phyloP scores from a whole-genome alignment of 768 basidiomycete species.

The Leccinum disarticulatum region DNA sequence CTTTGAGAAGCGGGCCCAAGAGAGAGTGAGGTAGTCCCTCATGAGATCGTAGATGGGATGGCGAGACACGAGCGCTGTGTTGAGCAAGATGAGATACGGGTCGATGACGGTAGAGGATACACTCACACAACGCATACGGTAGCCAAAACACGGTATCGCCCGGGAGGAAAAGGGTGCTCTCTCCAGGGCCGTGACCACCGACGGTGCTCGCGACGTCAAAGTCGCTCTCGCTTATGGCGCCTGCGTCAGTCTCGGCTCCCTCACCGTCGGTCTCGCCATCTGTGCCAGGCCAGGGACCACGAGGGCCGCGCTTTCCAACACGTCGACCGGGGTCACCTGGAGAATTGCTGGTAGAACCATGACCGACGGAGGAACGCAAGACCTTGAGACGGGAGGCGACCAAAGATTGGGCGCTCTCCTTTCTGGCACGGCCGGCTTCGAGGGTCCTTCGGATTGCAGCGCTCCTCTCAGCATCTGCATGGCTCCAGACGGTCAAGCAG shows the following conservation, averaged over 20 bases:
- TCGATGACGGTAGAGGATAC: slow-evolving; percentile 1
- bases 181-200: slow-evolving; percentile 74
- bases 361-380: slow-evolving; percentile 53
- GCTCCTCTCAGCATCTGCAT: slow-evolving; percentile 86
- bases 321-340: slow-evolving; percentile 55
- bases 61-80: slow-evolving; percentile 80
- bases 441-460: slow-evolving; percentile 81
- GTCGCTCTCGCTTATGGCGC: slow-evolving; percentile 83
- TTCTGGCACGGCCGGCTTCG: slow-evolving; percentile 74
- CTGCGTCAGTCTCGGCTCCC: slow-evolving; percentile 65
- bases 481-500: slow-evolving; percentile 93
- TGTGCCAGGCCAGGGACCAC: slow-evolving; percentile 70
- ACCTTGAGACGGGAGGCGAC: slow-evolving; percentile 67
- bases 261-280: slow-evolving; percentile 75
- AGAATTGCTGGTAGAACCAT: slow-evolving; percentile 42
- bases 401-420: slow-evolving; percentile 76
- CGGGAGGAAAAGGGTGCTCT: slow-evolving; percentile 85
- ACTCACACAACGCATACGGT: slow-evolving; percentile 86
- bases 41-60: slow-evolving; percentile 95
- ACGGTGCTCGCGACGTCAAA: slow-evolving; percentile 80
- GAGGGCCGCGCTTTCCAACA: slow-evolving; percentile 57
- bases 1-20: slow-evolving; percentile 92
- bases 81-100: slow-evolving; percentile 9
- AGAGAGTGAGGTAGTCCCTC: slow-evolving; percentile 93
- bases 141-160: slow-evolving; percentile 94